Base-by-base conservation (phyloP, 345 rosid species). In the Acer negundo region DNA sequence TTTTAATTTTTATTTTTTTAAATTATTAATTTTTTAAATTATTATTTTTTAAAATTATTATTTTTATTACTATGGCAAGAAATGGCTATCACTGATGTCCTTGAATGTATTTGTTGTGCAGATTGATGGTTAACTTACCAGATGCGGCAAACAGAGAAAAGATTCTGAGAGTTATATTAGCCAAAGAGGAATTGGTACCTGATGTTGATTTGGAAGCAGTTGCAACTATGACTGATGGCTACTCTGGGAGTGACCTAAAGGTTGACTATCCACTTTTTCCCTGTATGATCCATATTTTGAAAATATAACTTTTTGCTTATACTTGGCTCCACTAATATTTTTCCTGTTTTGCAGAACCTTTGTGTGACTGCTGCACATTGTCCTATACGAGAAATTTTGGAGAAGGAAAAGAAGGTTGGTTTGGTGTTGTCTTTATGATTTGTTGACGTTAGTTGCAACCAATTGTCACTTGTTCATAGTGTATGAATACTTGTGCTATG, bases 181-280 rank as follows among this genome's bases (percentile, higher is more conserved):
- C 97, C 74, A 97, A 92, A 83, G 99, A 94, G 81, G 99, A 96
- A 75, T 82, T 96, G 79, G 83, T 89, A 44, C 72, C 92, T 17
- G 91, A 87, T 80, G 87, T 94, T 28, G 92, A 92, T 76, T 80
- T 94, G 71, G 98, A 87, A 86, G 93, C 93, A 61, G 86, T 91
- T 78, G 99, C 98, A 38, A 87, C 76, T 69, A 92, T 96, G 97
- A 89, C 98, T 16, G 94, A 92, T 75, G 99, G 99, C 62, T 96
- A 92, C 82, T 96, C 99, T 62, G 98, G 98, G 79, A 96, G 99
- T 77, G 99, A 96, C 83, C 81, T 96, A 55, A 96, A 94, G 99
- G 99, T 95, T 67, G 35, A 19, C 49, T 59, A 58, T 83, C 47
- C 23, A 8, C 22, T 62, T 68, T 46, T 66, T 42, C 26, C 17